phyloP scores from a whole-genome alignment of 2,329 filamentous ascomycete genomes.

The Trichoderma sp. region DNA sequence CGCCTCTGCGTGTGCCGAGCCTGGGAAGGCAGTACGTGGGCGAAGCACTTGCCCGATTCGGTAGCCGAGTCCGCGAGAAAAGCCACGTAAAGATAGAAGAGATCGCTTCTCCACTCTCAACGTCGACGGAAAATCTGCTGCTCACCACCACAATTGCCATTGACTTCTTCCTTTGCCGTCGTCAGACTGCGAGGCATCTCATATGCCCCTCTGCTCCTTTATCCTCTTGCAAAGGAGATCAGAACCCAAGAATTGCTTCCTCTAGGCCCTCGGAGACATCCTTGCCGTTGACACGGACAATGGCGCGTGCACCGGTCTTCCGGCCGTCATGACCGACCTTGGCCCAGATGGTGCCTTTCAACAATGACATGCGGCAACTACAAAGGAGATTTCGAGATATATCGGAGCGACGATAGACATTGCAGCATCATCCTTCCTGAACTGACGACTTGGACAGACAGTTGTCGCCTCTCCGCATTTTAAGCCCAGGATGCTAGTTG shows the following conservation, averaged over 20 bases:
- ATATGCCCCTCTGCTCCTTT: too few species aligned
- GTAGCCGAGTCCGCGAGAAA: conserved; percentile 5
- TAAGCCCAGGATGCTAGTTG: too few species aligned
- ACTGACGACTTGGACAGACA: too few species aligned
- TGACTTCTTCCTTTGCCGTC: not conserved
- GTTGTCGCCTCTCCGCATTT: too few species aligned
- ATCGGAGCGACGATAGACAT: too few species aligned
- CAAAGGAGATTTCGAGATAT: not conserved
- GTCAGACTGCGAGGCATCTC: too few species aligned
- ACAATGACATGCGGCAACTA: not conserved
- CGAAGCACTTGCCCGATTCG: conserved; percentile 19
- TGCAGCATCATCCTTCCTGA: too few species aligned
- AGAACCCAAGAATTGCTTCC: not conserved
- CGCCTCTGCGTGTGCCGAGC: conserved; percentile 14
- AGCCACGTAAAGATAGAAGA: conserved; percentile 17
- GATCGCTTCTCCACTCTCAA: conserved; percentile 23
- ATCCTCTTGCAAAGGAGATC: not conserved
- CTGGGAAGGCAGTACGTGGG: not conserved
- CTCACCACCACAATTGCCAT: not conserved
- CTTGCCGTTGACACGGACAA: not conserved
- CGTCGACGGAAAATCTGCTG: not conserved
- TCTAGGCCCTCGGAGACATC: not conserved
- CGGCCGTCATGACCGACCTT: not conserved
- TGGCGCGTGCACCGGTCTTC: not conserved
- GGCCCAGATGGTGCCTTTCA: not conserved